phyloP scores from a whole-genome alignment of 805 yeast species.

The Metschnikowia vanudenii region DNA sequence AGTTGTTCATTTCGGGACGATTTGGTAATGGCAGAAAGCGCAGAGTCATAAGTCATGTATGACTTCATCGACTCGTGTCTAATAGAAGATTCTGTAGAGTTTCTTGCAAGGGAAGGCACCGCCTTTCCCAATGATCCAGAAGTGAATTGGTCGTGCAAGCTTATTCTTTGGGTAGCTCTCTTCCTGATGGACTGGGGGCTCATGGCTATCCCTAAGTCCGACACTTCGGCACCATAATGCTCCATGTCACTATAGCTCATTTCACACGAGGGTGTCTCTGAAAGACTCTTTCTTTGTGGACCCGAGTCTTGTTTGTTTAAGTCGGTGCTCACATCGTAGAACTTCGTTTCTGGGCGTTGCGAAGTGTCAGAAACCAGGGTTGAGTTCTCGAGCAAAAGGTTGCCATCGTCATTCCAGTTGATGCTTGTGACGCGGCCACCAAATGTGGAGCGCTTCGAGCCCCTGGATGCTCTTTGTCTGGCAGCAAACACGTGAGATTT shows the following conservation, averaged over 20 bases:
- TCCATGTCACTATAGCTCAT: constrained; percentile 34
- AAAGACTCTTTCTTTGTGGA: background rate
- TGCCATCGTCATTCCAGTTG: constrained; percentile 42
- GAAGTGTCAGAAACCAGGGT: constrained; percentile 15
- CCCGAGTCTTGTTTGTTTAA: background rate
- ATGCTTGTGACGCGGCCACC: constrained; percentile 33
- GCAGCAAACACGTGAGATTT: background rate
- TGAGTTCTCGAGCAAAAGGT: constrained; percentile 30
- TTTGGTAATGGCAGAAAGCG: constrained; percentile 34
- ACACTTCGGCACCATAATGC: constrained; percentile 40
- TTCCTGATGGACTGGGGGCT: constrained; percentile 36
- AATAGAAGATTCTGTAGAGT: constrained; percentile 33
- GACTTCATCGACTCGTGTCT: constrained; percentile 46
- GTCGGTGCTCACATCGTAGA: constrained; percentile 23
- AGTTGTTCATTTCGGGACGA: constrained; percentile 15
- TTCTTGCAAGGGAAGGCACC: constrained; percentile 25
- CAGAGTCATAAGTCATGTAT: constrained; percentile 61
- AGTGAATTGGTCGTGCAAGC: constrained; percentile 23
- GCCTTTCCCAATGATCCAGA: constrained; percentile 15
- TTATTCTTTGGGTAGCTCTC: constrained; percentile 22
- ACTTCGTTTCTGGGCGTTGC: constrained; percentile 19
- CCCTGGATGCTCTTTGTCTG: background rate
- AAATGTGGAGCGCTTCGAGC: constrained; percentile 16
- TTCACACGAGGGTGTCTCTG: constrained; percentile 10
- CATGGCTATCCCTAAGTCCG: constrained; percentile 42